phyloP scores from a whole-genome alignment of 805 yeast genomes.

The Saccharomycopsis schoenii region DNA sequence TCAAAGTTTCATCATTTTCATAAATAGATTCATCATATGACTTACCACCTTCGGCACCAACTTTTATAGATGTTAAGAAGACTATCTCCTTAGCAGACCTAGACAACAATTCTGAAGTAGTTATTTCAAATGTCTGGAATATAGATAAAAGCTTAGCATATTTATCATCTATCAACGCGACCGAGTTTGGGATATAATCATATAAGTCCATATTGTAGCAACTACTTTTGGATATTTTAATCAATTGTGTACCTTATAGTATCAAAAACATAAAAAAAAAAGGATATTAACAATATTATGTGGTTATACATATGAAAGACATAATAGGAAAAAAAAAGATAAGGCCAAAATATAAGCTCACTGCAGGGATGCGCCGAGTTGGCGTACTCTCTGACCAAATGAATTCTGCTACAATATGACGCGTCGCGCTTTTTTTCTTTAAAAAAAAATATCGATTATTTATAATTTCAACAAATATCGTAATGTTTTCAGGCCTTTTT shows the following conservation, averaged over 20 bases:
- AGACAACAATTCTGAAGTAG: constrained; percentile 33
- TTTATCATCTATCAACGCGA: constrained; percentile 27
- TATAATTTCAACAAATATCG: too few species aligned
- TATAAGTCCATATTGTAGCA: constrained; percentile 31
- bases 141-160: constrained; percentile 25
- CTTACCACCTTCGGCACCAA: constrained; percentile 22
- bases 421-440: background rate
- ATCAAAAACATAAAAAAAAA: background rate
- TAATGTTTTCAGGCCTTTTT: background rate
- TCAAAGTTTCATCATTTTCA: background rate
- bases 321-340: too few species aligned
- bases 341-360: too few species aligned
- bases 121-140: constrained; percentile 25
- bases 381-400: too few species aligned
- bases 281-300: too few species aligned
- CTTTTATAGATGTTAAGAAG: constrained; percentile 26
- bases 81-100: constrained; percentile 1
- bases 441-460: background rate
- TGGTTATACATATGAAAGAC: too few species aligned
- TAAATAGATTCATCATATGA: background rate
- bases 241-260: background rate
- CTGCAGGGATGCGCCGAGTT: too few species aligned
- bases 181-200: constrained; percentile 30
- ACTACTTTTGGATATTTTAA: too few species aligned
- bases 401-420: too few species aligned